phyloP scores from a whole-genome alignment of 2,329 filamentous ascomycete genomes.

The Cladobotryum protrusum region DNA sequence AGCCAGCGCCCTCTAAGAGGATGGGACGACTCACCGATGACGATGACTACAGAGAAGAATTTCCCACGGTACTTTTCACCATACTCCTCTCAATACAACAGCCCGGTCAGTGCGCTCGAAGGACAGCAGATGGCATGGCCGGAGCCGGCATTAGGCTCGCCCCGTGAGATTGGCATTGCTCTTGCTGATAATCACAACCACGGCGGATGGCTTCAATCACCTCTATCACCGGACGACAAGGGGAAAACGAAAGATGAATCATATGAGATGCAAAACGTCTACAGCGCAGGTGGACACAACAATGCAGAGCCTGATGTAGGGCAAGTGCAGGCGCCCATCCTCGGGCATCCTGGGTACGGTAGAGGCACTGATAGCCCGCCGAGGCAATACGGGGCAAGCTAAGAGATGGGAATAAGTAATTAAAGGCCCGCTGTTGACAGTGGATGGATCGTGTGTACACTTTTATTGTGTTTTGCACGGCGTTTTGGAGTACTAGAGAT shows the following conservation, averaged over 20 bases:
- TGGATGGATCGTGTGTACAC: background rate
- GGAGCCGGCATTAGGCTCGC: conserved; percentile 9
- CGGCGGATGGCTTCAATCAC: conserved; percentile 14
- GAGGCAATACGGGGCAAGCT: conserved; percentile 14
- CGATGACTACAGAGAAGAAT: conserved; percentile 32
- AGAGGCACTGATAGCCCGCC: conserved; percentile 25
- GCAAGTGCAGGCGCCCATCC: conserved; percentile 31
- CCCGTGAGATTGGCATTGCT: conserved; percentile 16
- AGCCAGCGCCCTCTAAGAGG: conserved; percentile 21
- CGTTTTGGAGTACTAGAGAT: conserved; percentile 4
- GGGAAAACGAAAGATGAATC: conserved; percentile 36
- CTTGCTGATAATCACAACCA: conserved; percentile 1
- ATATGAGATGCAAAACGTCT: conserved; percentile 30
- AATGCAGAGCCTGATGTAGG: conserved; percentile 13
- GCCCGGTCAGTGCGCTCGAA: conserved; percentile 45
- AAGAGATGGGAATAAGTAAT: background rate
- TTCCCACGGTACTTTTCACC: conserved; percentile 51
- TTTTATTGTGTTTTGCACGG: conserved; percentile 2
- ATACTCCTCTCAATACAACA: conserved; percentile 54
- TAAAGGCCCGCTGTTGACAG: conserved; percentile 1
- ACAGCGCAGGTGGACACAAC: conserved; percentile 23
- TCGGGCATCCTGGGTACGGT: conserved; percentile 43
- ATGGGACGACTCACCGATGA: conserved; percentile 44
- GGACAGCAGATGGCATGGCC: conserved; percentile 33
- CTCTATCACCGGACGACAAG: conserved; percentile 27